Percentiles rank a stretch among this genome's conserved stretches.
Evolutionary conservation across 1,284 basidiomycete genomes (phyloP).

Genomic region (Malassezia nana): DNA sequence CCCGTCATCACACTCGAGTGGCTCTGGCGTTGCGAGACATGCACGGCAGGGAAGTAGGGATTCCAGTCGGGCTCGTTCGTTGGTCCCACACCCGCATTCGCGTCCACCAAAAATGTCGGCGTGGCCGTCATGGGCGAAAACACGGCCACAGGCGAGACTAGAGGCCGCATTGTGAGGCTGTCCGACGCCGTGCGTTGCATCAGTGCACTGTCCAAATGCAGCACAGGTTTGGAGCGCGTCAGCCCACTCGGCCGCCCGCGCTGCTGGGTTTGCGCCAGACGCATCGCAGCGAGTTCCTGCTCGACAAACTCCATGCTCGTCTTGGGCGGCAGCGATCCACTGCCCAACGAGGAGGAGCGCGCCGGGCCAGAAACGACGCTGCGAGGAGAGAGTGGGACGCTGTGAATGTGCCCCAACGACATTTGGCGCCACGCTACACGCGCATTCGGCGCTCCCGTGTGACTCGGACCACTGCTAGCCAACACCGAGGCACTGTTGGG

Average conservation of each 20-base stretch:
- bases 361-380: neutral
- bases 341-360: neutral
- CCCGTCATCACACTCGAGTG: neutral
- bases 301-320: conserved; percentile 3
- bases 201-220: neutral
- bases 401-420: neutral
- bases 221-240: neutral
- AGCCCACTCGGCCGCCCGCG: neutral
- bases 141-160: neutral
- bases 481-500: neutral
- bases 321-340: neutral
- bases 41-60: conserved; percentile 13
- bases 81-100: neutral
- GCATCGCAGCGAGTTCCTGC: conserved; percentile 8
- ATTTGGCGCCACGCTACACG: conserved; percentile 1
- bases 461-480: neutral
- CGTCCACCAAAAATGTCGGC: neutral
- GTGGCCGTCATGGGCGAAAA: neutral
- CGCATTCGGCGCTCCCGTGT: neutral
- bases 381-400: neutral
- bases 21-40: neutral
- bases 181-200: conserved; percentile 17
- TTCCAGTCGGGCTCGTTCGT: conserved; percentile 7
- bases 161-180: conserved; percentile 1
- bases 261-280: neutral